Percentiles rank a stretch among this genome's conserved stretches.
Conservation (phyloP, 805 yeast genomes). For the Lachancea sp. region DNA sequence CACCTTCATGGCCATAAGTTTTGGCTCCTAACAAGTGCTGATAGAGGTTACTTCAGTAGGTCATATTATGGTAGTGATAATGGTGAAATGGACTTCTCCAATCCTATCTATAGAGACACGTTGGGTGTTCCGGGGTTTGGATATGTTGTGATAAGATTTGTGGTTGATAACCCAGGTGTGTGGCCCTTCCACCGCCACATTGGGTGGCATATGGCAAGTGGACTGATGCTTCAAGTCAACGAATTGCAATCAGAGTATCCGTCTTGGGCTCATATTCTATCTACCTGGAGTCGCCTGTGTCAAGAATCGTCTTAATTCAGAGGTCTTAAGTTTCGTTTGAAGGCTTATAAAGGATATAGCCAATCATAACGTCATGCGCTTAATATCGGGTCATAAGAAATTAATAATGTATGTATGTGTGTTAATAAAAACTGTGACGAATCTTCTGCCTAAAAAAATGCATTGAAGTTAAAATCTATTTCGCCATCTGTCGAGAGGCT, state of each 20-base stretch:
- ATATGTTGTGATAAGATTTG: slow-evolving; percentile 50
- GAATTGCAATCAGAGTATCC: slow-evolving; percentile 20
- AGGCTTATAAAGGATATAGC: not conserved
- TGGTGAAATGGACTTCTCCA: slow-evolving; percentile 39
- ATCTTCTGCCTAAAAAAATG: not conserved
- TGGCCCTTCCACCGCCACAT: slow-evolving; percentile 83
- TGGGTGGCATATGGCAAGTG: slow-evolving; percentile 64
- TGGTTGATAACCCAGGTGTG: slow-evolving; percentile 71
- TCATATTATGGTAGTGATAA: slow-evolving; percentile 35
- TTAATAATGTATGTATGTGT: not conserved
- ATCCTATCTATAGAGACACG: slow-evolving; percentile 55
- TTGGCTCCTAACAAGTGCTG: slow-evolving; percentile 24
- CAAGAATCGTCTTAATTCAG: not conserved
- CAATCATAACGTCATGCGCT: not conserved
- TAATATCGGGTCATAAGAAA: slow-evolving; percentile 1
- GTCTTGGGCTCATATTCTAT: slow-evolving; percentile 21
- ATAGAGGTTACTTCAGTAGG: slow-evolving; percentile 23
- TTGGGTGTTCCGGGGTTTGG: slow-evolving; percentile 53
- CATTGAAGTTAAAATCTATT: not conserved
- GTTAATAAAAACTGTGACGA: not conserved
- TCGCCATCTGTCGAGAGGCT: not conserved
- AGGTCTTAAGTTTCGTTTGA: no score
- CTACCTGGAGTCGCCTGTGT: slow-evolving; percentile 20
- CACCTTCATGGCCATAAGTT: slow-evolving; percentile 48
- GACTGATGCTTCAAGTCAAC: slow-evolving; percentile 36